Conservation (phyloP, 768 basidiomycete species). For the Lactarius sanguifluus region DNA sequence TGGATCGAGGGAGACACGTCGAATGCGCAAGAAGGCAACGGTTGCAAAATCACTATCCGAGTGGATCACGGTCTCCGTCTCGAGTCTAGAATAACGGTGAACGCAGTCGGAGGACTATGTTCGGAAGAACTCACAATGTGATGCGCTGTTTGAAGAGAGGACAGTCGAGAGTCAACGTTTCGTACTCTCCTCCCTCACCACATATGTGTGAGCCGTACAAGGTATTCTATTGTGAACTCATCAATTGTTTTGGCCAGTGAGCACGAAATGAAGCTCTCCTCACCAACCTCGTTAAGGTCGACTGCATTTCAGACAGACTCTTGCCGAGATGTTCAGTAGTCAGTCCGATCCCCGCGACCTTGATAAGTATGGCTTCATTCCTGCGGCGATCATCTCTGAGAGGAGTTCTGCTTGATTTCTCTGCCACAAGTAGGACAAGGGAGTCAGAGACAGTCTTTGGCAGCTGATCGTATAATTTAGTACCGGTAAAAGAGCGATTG, state of each 20-base stretch:
- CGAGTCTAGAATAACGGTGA: constrained; percentile 43
- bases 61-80: constrained; percentile 71
- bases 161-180: constrained; percentile 87
- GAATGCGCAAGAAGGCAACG: constrained; percentile 87
- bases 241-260: constrained; percentile 4
- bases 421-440: constrained; percentile 93
- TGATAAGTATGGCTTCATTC: constrained; percentile 86
- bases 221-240: constrained; percentile 51
- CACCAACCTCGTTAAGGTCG: constrained; percentile 71
- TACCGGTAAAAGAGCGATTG: background rate
- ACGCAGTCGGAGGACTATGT: background rate
- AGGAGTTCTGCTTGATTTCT: constrained; percentile 84
- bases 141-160: constrained; percentile 84
- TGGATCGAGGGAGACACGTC: constrained; percentile 57
- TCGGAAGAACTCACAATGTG: constrained; percentile 50
- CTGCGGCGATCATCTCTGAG: constrained; percentile 77
- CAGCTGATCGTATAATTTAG: constrained; percentile 51
- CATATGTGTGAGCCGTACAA: constrained; percentile 91
- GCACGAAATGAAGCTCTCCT: constrained; percentile 29
- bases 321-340: constrained; percentile 75
- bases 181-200: constrained; percentile 98
- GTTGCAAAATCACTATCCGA: constrained; percentile 82
- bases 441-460: constrained; percentile 71
- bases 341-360: constrained; percentile 93
- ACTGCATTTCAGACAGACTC: constrained; percentile 69